These are phyloP conservation scores for Sporothrix variecibatus DNA, from an alignment of 2,329 filamentous ascomycete species.

Conservation along the genomic window DNA sequence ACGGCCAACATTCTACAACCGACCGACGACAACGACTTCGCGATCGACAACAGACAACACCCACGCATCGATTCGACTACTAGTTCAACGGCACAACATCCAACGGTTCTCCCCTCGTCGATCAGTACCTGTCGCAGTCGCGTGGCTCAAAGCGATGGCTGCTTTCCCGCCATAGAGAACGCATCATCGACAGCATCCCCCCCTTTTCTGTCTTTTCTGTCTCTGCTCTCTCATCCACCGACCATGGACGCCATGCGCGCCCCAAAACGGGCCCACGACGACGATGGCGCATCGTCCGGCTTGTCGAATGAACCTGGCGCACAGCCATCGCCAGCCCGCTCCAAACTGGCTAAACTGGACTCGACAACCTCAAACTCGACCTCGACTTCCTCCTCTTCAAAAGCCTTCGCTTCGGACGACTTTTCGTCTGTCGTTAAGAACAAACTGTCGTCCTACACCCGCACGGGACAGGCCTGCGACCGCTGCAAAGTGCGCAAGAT, in stretches of 20 bases:
- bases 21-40: not conserved
- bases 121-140: not conserved
- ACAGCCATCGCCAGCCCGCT: not conserved
- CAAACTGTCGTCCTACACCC: conserved; percentile 56
- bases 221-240: not conserved
- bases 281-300: not conserved
- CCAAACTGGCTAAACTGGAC: not conserved
- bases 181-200: not conserved
- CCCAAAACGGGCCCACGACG: conserved; percentile 21
- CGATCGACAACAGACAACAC: not conserved
- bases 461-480: conserved; percentile 84
- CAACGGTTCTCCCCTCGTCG: not conserved
- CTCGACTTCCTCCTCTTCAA: not conserved
- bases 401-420: conserved; percentile 45
- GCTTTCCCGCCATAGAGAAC: not conserved
- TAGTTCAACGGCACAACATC: not conserved
- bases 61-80: not conserved
- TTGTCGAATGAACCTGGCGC: not conserved
- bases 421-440: conserved; percentile 60
- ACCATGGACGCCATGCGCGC: conserved; percentile 20
- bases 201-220: not conserved
- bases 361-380: not conserved
- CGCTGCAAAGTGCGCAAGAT: conserved; percentile 90
- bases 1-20: not conserved
- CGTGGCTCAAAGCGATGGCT: conserved; percentile 11